Percentiles rank a stretch among this genome's conserved stretches.
phyloP scores from a whole-genome alignment of 768 basidiomycete genomes.

The Cytidiella melzeri region DNA sequence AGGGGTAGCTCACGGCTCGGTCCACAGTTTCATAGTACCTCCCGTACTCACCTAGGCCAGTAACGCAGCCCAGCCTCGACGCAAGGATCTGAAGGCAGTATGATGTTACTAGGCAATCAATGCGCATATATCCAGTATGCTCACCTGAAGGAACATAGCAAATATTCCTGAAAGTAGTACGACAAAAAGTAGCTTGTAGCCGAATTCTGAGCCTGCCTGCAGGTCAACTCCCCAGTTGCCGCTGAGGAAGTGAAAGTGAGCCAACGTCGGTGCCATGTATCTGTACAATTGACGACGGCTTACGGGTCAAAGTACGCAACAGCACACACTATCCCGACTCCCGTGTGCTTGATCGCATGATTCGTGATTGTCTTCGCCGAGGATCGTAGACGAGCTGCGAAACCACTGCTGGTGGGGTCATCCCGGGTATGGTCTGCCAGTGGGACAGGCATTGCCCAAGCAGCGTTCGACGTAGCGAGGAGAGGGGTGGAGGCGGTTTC shows the following conservation, averaged over 20 bases:
- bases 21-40: background rate
- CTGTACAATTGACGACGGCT: too few relatives aligned
- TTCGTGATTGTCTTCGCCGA: conserved; percentile 14
- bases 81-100: conserved; percentile 61
- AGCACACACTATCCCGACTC: conserved; percentile 80
- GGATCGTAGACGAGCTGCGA: conserved; percentile 1
- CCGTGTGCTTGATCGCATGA: conserved; percentile 61
- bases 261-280: background rate
- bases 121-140: conserved; percentile 10
- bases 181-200: conserved; percentile 82
- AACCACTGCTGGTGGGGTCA: too few relatives aligned
- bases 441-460: background rate
- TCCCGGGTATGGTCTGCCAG: background rate
- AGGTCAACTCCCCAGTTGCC: conserved; percentile 92
- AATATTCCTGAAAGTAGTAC: conserved; percentile 79
- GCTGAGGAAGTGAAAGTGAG: conserved; percentile 26
- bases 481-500: conserved; percentile 6
- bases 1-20: too few relatives aligned
- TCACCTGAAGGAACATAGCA: conserved; percentile 77
- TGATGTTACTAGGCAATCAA: too few relatives aligned
- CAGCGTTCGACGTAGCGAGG: background rate
- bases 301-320: conserved; percentile 90
- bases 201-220: conserved; percentile 79
- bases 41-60: conserved; percentile 56
- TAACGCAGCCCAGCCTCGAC: conserved; percentile 75